phyloP scores from a whole-genome alignment of 768 basidiomycete genomes.

The Dentipellis fragilis region DNA sequence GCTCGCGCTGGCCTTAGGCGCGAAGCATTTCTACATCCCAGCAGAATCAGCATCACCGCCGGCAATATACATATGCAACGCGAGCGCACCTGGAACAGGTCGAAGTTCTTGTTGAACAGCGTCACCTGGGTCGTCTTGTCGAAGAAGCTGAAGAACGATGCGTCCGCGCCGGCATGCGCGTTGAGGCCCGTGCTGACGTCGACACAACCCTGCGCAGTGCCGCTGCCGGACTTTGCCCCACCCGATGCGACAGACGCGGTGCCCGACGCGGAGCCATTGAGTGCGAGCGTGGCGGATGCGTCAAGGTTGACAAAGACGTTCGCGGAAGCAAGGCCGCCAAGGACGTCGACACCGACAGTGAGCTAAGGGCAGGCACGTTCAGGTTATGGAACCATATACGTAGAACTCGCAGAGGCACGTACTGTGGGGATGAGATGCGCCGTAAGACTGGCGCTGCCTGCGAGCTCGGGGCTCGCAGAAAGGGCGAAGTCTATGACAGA shows the following conservation, averaged over 20 bases:
- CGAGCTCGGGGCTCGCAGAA: conserved; percentile 21
- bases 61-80: too few species aligned
- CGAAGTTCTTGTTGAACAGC: neutral
- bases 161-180: neutral
- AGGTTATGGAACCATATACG: neutral
- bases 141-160: neutral
- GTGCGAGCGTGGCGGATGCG: neutral
- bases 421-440: conserved; percentile 32
- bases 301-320: conserved; percentile 5
- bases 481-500: conserved; percentile 28
- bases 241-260: neutral
- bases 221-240: neutral
- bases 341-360: neutral
- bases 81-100: neutral
- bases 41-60: too few species aligned
- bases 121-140: neutral
- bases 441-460: conserved; percentile 28
- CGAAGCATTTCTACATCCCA: too few species aligned
- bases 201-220: conserved; percentile 3
- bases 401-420: neutral
- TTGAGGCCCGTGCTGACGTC: neutral
- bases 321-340: neutral
- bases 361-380: conserved; percentile 19
- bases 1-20: too few species aligned
- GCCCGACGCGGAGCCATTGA: neutral